These are phyloP conservation scores for Thelonectria olida DNA, from an alignment of 2,329 filamentous ascomycete genomes.

Conservation along the genomic window DNA sequence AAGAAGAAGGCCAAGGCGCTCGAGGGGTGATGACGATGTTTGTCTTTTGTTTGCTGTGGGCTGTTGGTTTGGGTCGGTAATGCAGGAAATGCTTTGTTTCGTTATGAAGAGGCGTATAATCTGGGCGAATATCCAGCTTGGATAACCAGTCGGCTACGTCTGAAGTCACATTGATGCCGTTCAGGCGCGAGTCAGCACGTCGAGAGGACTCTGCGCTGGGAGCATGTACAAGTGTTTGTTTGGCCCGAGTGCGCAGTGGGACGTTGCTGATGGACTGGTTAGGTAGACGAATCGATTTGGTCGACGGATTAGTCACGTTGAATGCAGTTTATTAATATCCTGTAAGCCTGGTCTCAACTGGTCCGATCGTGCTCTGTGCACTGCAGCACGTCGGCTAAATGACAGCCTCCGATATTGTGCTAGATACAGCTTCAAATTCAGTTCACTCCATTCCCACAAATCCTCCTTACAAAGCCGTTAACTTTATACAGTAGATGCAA, in stretches of 20 bases:
- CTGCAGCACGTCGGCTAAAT: too few species aligned
- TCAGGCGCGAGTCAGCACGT: constrained; percentile 18
- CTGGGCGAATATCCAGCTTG: constrained; percentile 35
- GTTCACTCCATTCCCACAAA: too few species aligned
- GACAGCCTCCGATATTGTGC: too few species aligned
- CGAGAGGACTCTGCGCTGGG: constrained; percentile 26
- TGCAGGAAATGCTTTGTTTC: constrained; percentile 41
- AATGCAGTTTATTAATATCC: constrained; percentile 6
- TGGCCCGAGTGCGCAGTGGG: constrained; percentile 34
- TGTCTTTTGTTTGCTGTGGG: constrained; percentile 35
- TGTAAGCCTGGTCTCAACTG: too few species aligned
- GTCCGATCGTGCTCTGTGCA: too few species aligned
- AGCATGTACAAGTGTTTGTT: constrained; percentile 39
- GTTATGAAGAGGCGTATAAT: constrained; percentile 36
- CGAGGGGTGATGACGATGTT: constrained; percentile 48
- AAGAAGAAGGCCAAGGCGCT: constrained; percentile 84
- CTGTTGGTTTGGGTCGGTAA: constrained; percentile 40
- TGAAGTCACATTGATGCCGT: constrained; percentile 23
- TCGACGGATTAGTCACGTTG: not conserved
- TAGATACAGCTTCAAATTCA: too few species aligned
- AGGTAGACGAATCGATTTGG: constrained; percentile 42
- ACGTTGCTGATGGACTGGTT: constrained; percentile 41
- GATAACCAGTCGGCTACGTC: constrained; percentile 36
- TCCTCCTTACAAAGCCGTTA: too few species aligned
- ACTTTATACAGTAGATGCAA: too few species aligned